These are phyloP conservation scores for Lentinus brumalis DNA, from an alignment of 768 basidiomycete genomes.

Conservation along the genomic window DNA sequence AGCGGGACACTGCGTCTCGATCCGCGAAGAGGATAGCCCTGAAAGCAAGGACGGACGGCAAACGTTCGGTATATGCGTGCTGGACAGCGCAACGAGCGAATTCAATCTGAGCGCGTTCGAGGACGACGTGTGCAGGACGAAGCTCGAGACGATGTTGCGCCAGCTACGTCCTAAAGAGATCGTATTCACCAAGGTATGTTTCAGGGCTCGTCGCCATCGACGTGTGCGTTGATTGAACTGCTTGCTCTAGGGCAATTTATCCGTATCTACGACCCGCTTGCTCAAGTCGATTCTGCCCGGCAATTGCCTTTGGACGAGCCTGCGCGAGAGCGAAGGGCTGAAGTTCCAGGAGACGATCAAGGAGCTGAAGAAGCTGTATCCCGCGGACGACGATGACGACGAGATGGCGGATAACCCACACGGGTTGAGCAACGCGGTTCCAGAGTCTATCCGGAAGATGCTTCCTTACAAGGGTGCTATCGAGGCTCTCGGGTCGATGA, in stretches of 20 bases:
- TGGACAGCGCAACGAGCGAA: constrained; percentile 95
- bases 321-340: constrained; percentile 83
- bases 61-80: constrained; percentile 84
- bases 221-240: not conserved
- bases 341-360: constrained; percentile 68
- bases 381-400: constrained; percentile 42
- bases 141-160: constrained; percentile 89
- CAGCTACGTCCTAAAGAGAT: constrained; percentile 91
- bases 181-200: constrained; percentile 81
- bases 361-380: constrained; percentile 70
- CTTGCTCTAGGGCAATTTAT: constrained; percentile 72
- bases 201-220: not conserved
- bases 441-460: constrained; percentile 77
- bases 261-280: constrained; percentile 78
- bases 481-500: constrained; percentile 87
- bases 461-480: constrained; percentile 65
- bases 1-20: constrained; percentile 91
- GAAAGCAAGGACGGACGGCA: constrained; percentile 49
- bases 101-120: constrained; percentile 89
- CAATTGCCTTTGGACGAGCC: constrained; percentile 85
- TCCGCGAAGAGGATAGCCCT: constrained; percentile 58
- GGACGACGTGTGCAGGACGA: constrained; percentile 91
- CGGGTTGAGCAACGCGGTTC: constrained; percentile 45
- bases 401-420: constrained; percentile 50
- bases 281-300: constrained; percentile 80